Conservation (phyloP, 1,284 basidiomycete species). For the Tylopilus orsonianus region DNA sequence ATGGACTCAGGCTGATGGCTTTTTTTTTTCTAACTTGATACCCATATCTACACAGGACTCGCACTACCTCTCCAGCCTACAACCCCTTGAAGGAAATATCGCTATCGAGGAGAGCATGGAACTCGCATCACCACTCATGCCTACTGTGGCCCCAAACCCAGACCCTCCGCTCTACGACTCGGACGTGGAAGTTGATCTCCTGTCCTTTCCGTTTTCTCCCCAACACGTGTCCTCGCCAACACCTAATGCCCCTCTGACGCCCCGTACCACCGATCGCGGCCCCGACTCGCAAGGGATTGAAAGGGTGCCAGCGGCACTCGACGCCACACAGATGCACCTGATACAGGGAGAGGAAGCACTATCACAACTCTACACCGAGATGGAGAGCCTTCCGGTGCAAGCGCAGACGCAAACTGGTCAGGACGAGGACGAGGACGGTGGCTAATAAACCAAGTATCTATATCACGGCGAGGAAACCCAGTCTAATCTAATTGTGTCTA, state of each 20-base stretch:
- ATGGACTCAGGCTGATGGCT: not conserved
- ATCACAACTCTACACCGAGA: constrained; percentile 19
- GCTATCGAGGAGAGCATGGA: constrained; percentile 55
- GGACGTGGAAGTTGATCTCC: constrained; percentile 17
- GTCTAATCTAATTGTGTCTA: no score
- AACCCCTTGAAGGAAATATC: constrained; percentile 25
- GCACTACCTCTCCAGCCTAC: constrained; percentile 9
- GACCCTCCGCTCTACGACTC: not conserved
- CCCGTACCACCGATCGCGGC: not conserved
- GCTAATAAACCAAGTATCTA: no score
- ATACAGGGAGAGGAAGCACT: constrained; percentile 25
- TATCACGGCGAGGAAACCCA: no score
- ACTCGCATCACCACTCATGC: constrained; percentile 55
- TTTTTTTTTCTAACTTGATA: not conserved
- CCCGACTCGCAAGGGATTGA: constrained; percentile 16
- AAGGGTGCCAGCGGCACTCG: constrained; percentile 20
- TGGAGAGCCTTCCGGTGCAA: constrained; percentile 19
- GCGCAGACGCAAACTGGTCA: not conserved
- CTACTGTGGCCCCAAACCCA: constrained; percentile 25
- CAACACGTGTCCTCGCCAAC: constrained; percentile 17
- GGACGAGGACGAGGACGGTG: not conserved
- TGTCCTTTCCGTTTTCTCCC: constrained; percentile 30
- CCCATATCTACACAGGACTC: constrained; percentile 15
- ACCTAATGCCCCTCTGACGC: not conserved
- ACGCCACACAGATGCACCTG: constrained; percentile 19